Conservation (phyloP, 2,329 filamentous ascomycete genomes). For the Aspergillus sp. region DNA sequence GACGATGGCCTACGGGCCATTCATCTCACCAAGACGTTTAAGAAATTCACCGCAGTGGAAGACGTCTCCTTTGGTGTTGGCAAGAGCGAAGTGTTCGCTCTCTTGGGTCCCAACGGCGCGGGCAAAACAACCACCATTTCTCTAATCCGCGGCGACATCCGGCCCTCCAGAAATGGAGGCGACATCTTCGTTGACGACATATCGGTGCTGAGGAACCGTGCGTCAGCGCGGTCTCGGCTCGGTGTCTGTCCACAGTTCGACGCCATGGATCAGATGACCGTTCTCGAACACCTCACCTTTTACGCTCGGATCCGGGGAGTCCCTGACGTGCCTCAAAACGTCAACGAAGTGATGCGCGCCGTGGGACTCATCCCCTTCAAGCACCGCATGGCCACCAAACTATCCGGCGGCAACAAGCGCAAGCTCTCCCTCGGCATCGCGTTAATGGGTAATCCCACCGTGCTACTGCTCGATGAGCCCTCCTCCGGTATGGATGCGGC, state of each 20-base stretch:
- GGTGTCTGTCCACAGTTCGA: slow-evolving; percentile 91
- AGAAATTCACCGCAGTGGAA: slow-evolving; percentile 74
- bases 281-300: slow-evolving; percentile 79
- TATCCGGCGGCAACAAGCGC: slow-evolving; percentile 91
- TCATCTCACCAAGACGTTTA: slow-evolving; percentile 77
- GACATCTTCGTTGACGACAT: slow-evolving; percentile 77
- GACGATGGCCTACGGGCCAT: slow-evolving; percentile 72
- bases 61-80: slow-evolving; percentile 81
- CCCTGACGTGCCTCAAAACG: slow-evolving; percentile 70
- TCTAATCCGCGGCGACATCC: slow-evolving; percentile 82
- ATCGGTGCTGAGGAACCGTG: slow-evolving; percentile 69
- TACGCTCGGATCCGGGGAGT: slow-evolving; percentile 85
- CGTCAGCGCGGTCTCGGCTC: slow-evolving; percentile 69
- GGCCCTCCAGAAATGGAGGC: slow-evolving; percentile 67
- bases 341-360: slow-evolving; percentile 71
- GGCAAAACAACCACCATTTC: slow-evolving; percentile 90
- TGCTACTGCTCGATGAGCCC: slow-evolving; percentile 85
- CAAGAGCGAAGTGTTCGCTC: slow-evolving; percentile 78
- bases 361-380: slow-evolving; percentile 73
- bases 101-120: slow-evolving; percentile 87
- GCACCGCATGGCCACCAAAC: slow-evolving; percentile 70
- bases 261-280: slow-evolving; percentile 88
- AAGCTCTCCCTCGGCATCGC: slow-evolving; percentile 88
- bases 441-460: slow-evolving; percentile 85
- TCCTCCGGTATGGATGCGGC: slow-evolving; percentile 86